Conservation (phyloP, 495 filamentous ascomycete genomes). For the Penicillium roqueforti region DNA sequence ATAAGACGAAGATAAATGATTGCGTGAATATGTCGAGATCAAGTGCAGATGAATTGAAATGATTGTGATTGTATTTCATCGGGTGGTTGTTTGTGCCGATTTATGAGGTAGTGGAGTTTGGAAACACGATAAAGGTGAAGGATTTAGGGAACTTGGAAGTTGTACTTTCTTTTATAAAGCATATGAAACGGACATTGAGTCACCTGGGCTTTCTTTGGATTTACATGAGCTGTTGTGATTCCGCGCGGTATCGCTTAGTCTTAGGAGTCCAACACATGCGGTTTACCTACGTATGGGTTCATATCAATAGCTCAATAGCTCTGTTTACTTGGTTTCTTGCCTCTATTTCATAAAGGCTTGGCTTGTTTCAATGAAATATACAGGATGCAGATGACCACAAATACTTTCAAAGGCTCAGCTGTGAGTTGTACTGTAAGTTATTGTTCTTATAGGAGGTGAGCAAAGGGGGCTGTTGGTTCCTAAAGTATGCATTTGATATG, state of each 20-base stretch:
- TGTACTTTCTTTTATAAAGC: not conserved
- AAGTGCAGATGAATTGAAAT: not conserved
- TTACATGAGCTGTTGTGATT: not conserved
- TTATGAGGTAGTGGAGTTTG: not conserved
- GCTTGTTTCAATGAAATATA: not conserved
- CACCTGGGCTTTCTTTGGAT: not conserved
- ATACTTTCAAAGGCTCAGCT: too few species aligned
- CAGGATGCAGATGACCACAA: not conserved
- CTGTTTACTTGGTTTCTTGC: not conserved
- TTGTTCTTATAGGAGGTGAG: too few species aligned
- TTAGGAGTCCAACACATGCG: not conserved
- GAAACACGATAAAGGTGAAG: not conserved
- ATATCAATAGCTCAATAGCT: not conserved
- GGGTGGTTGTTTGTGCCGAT: not conserved
- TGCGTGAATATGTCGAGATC: not conserved
- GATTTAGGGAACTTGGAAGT: not conserved
- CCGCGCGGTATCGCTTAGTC: not conserved
- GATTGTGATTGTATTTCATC: not conserved
- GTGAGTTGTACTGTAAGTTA: too few species aligned
- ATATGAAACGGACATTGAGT: not conserved
- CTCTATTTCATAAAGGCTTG: not conserved
- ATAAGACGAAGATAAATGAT: not conserved
- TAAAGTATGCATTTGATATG: too few species aligned
- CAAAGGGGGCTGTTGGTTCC: too few species aligned
- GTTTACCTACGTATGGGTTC: not conserved